Base-by-base conservation (phyloP, 129 eudicot genomes). In the Oenanthe sinensis region DNA sequence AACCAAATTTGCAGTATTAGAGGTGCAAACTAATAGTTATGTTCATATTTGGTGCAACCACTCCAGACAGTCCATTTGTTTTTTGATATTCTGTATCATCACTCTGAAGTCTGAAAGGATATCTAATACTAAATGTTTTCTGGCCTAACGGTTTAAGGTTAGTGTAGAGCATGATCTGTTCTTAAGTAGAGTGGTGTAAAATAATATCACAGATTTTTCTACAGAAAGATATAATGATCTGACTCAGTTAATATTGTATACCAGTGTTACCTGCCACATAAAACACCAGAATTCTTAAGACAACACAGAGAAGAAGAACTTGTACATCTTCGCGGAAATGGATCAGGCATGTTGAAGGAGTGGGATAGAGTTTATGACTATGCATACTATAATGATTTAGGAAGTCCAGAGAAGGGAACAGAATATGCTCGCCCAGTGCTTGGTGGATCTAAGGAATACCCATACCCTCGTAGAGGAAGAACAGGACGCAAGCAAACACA, bases 361-460 rank as follows among this genome's bases (percentile, higher is more conserved):
- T 91, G 97, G 98, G 97, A 93, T 60, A 75, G 98, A 81, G 97
- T 93, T 46, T 93, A 93, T 13, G 98, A 91, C 76, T 93, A 93
- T 50, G 98, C 87, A 60, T 88, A 75, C 85, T 93, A 91, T 73
- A 88, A 93, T 36, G 98, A 93, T 78, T 79, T 93, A 79, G 98
- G 96, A 75, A 63, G 22, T 6, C 97, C 98, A 19, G 97, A 91
- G 36, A 89, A 91, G 77, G 98, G 98, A 15, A 71, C 75, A 1
- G 86, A 84, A 3, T 77, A 89, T 50, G 85, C 70, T 0, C 97
- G 98, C 2, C 93, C 91, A 15, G 89, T 88, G 77, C 97, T 93
- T 30, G 98, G 98, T 58, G 97, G 97, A 68, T 82, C 90, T 9
- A 67, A 78, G 76, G 87, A 89, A 19, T 89, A 65, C 30, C 98